Percentiles rank a stretch among this genome's conserved stretches.
phyloP scores from a whole-genome alignment of 1,284 basidiomycete genomes.

The Austropuccinia psidii region DNA sequence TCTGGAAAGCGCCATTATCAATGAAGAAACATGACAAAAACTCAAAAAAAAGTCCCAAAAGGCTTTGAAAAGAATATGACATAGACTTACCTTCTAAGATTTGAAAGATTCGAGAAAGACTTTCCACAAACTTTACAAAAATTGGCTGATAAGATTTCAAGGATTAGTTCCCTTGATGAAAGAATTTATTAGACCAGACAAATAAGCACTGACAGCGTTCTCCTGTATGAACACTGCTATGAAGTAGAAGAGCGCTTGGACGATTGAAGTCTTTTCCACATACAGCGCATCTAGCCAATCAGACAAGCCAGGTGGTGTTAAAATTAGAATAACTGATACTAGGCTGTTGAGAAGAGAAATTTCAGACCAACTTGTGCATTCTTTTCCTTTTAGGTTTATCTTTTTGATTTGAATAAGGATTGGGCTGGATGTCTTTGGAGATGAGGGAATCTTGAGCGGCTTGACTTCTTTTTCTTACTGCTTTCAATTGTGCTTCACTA shows the following conservation, averaged over 20 bases:
- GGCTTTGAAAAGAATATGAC: background rate
- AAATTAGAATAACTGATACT: background rate
- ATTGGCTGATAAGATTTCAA: conserved; percentile 4
- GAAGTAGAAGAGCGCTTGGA: conserved; percentile 27
- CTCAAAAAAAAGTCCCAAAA: background rate
- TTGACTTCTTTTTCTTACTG: background rate
- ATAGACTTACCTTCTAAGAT: conserved; percentile 9
- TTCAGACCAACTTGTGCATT: conserved; percentile 10
- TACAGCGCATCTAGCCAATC: background rate
- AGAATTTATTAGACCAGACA: background rate
- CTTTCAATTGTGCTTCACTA: background rate
- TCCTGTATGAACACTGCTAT: conserved; percentile 27
- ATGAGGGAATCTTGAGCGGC: background rate
- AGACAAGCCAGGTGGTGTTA: background rate
- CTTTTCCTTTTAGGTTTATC: conserved; percentile 29
- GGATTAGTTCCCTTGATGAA: background rate
- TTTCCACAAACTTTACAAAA: conserved; percentile 30
- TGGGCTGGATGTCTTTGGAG: background rate
- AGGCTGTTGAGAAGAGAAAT: background rate
- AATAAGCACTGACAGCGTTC: conserved; percentile 14
- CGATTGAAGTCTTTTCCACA: conserved; percentile 35
- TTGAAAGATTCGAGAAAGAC: conserved; percentile 30
- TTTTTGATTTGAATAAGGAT: background rate
- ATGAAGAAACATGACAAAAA: background rate
- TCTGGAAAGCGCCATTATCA: background rate